phyloP scores from a whole-genome alignment of 768 basidiomycete species.

The Collybia nuda region DNA sequence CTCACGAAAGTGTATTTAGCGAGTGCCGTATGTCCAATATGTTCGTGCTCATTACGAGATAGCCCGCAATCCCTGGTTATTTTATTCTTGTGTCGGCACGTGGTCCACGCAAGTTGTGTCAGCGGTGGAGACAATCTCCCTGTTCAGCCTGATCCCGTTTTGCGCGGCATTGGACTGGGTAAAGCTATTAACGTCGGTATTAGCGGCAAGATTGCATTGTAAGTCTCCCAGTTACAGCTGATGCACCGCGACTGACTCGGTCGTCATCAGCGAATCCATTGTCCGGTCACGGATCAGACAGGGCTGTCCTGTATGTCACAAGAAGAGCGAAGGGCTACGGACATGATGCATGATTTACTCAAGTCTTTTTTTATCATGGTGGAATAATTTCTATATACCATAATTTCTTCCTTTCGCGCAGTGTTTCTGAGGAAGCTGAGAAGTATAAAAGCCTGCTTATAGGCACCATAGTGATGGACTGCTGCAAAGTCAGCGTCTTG shows the following conservation, averaged over 20 bases:
- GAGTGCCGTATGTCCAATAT: slow-evolving; percentile 66
- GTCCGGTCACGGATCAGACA: slow-evolving; percentile 61
- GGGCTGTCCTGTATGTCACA: slow-evolving; percentile 80
- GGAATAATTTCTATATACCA: not conserved
- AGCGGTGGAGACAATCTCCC: slow-evolving; percentile 66
- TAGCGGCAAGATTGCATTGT: slow-evolving; percentile 82
- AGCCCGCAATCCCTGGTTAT: slow-evolving; percentile 61
- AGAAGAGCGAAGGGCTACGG: slow-evolving; percentile 49
- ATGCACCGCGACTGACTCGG: slow-evolving; percentile 8
- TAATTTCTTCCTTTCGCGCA: not conserved
- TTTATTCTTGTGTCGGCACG: slow-evolving; percentile 85
- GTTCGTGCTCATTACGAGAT: slow-evolving; percentile 56
- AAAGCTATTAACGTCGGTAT: slow-evolving; percentile 41
- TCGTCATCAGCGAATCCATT: slow-evolving; percentile 57
- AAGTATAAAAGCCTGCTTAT: too few species aligned
- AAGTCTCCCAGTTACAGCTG: slow-evolving; percentile 27
- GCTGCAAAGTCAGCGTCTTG: too few species aligned
- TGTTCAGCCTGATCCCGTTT: slow-evolving; percentile 52
- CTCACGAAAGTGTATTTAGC: slow-evolving; percentile 36
- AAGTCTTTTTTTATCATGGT: not conserved
- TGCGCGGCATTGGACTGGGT: slow-evolving; percentile 43
- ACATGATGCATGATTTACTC: slow-evolving; percentile 13
- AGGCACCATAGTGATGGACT: too few species aligned
- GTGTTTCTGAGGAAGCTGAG: too few species aligned
- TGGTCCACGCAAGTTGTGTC: slow-evolving; percentile 80